Base-by-base conservation (phyloP, 129 eudicot species). In the Artemisia annua region DNA sequence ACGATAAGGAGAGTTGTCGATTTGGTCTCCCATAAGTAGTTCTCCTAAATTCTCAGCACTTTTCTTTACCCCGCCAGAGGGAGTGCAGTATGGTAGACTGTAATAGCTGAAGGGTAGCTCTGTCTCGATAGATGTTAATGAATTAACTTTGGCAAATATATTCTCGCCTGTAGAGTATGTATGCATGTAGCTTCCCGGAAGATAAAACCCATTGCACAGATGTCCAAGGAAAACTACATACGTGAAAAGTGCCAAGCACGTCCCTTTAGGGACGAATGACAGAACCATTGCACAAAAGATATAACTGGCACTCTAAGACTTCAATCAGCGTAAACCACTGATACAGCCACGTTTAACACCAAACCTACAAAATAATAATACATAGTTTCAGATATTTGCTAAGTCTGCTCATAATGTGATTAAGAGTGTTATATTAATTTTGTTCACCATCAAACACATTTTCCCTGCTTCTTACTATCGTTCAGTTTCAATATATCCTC, bases 41-140 rank as follows among this genome's bases (percentile, higher is more conserved):
- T 89, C 96, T 64, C 96, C 96, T 63, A 89, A 81, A 82, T 89
- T 89, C 79, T 89, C 96, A 9, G 96, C 96, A 63, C 96, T 86
- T 82, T 89, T 86, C 76, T 89, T 89, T 60, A 89, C 58, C 26
- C 84, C 96, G 1, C 89, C 91, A 50, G 48, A 64, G 64, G 96
- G 96, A 43, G 67, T 72, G 79, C 96, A 89, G 50, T 89, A 89
- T 44, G 96, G 96, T 30, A 89, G 81, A 69, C 91, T 89, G 83
- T 89, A 89, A 71, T 89, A 89, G 65, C 96, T 84, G 70, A 86
- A 89, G 11, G 96, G 96, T 67, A 88, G 91, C 85, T 88, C 96
- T 17, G 96, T 88, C 68, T 88, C 91, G 15, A 88, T 88, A 17
- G 96, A 88, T 60, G 96, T 88, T 68, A 88, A 78, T 18, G 96